Evolutionary conservation across 768 basidiomycete species (phyloP).

Genomic region (Naematelia aurantialba): DNA sequence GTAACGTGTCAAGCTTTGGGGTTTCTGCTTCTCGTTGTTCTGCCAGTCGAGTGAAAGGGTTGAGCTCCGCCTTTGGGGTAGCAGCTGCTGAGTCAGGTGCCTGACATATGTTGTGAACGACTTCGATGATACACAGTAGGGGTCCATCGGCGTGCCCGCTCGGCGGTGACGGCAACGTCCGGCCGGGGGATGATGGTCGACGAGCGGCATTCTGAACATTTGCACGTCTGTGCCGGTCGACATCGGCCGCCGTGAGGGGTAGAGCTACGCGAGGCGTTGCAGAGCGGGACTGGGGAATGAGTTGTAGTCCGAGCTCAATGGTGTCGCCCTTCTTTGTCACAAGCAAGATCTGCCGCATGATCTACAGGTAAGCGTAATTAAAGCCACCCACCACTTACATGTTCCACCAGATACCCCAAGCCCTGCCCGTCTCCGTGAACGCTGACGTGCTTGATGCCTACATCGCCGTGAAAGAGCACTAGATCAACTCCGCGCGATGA

Average conservation of each 20-base stretch:
- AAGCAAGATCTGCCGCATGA: constrained; percentile 74
- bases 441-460: constrained; percentile 77
- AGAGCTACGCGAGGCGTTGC: constrained; percentile 34
- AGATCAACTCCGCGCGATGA: constrained; percentile 82
- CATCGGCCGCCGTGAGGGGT: constrained; percentile 31
- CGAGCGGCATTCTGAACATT: constrained; percentile 11
- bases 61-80: constrained; percentile 36
- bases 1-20: constrained; percentile 40
- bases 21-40: constrained; percentile 24
- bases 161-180: constrained; percentile 39
- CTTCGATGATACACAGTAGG: constrained; percentile 61
- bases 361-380: constrained; percentile 53
- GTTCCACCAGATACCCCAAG: constrained; percentile 71
- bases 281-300: constrained; percentile 48
- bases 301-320: constrained; percentile 72
- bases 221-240: constrained; percentile 18
- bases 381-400: constrained; percentile 60
- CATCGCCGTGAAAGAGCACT: constrained; percentile 84
- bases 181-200: constrained; percentile 31
- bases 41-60: constrained; percentile 29
- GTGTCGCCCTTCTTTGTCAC: constrained; percentile 71
- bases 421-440: constrained; percentile 83
- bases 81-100: constrained; percentile 18
- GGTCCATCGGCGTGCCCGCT: constrained; percentile 50
- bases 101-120: constrained; percentile 56